Base-by-base conservation (phyloP, 2,329 filamentous ascomycete species). In the Phialemoniopsis sp. region DNA sequence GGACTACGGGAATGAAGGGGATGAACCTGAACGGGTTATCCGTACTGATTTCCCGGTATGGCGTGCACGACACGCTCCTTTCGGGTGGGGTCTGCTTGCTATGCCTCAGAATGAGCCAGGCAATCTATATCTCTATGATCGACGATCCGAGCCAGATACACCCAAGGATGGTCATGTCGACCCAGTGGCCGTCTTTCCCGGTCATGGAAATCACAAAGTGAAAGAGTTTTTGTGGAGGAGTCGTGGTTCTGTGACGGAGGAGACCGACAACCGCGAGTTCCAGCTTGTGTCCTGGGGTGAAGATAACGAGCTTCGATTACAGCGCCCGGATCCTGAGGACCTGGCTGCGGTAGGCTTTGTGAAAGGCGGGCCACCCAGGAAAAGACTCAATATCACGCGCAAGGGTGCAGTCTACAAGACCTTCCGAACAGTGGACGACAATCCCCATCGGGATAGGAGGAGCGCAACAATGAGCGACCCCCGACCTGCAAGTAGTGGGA, bases 241-340 rank as follows among this genome's bases (percentile, higher is more conserved):
- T 35, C 80, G 90, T 40, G 90, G 90, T 29, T 64, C 64, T 13
- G 71, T 83, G 15, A 75, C 76, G 14, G 75, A 79, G 13, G 78
- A 88, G 39, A 75, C 77, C n/a, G 90, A 96, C 52, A 72, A 89
- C 45, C 80, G 91, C 51, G 90, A 96, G 38, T 96, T 95, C 47
- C 90, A 96, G 59, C 72, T 96, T 14, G 87, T 96, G 1, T 90
- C 90, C 0, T 96, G 90, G 90, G 89, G 89, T 18, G 83, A 87
- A 36, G 91, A 96, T 58, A 86, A 85, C 48, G 79, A 89, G 53
- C 69, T 96, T 21, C 82, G 86, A 36, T 70, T 96, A 19, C 87
- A 95, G 55, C 82, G 80, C 35, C 76, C 89, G 15, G 76, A 87
- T 31, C 66, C 78, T 1, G 67, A 80, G 18, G 68, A 82, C 21